These are phyloP conservation scores for Westerdykella ornata DNA, from an alignment of 2,329 filamentous ascomycete genomes.

Conservation along the genomic window DNA sequence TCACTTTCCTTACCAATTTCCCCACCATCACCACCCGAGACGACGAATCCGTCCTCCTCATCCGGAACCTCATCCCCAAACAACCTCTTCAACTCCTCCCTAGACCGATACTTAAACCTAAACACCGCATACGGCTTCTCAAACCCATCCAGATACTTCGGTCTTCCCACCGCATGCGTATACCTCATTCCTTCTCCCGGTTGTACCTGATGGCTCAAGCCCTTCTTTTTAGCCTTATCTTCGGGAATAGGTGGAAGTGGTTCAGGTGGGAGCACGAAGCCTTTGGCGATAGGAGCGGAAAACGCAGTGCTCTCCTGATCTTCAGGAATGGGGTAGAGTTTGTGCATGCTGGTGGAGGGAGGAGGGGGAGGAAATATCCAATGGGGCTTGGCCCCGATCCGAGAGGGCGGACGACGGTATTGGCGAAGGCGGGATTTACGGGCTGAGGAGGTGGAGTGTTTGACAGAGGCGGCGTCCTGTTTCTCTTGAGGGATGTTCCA, in stretches of 20 bases:
- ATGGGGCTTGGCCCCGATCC: conserved; percentile 21
- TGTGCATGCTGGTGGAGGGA: background rate
- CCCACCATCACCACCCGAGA: background rate
- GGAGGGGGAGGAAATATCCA: conserved; percentile 23
- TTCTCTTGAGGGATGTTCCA: conserved; percentile 1
- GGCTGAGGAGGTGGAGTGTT: conserved; percentile 5
- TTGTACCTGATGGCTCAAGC: conserved; percentile 28
- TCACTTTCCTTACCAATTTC: background rate
- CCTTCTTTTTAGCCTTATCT: conserved; percentile 8
- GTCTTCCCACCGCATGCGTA: conserved; percentile 31
- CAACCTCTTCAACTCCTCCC: background rate
- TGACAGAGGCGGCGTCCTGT: background rate
- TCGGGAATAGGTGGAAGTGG: conserved; percentile 18
- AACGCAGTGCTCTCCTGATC: conserved; percentile 1
- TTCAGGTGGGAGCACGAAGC: conserved; percentile 24
- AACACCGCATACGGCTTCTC: conserved; percentile 42
- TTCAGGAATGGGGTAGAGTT: conserved; percentile 11
- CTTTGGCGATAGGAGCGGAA: background rate
- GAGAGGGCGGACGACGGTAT: conserved; percentile 6
- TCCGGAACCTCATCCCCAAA: background rate
- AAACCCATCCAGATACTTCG: conserved; percentile 38
- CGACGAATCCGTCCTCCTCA: background rate
- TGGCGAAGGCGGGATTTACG: conserved; percentile 11
- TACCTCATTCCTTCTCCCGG: conserved; percentile 35
- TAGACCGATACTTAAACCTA: conserved; percentile 43